phyloP scores from a whole-genome alignment of 371 early-diverging fungal species.

The Apophysomyces sp. region DNA sequence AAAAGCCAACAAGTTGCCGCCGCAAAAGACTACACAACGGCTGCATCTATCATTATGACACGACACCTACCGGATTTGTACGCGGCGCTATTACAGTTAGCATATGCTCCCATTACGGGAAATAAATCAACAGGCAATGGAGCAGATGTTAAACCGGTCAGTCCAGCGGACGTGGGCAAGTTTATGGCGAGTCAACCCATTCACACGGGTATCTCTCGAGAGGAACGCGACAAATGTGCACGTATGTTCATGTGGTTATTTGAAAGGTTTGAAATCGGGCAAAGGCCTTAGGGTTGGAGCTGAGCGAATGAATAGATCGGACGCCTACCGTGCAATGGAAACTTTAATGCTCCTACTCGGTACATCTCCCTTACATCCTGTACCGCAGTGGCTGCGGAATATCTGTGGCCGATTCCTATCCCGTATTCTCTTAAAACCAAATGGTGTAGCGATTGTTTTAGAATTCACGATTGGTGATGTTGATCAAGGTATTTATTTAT shows the following conservation, averaged over 20 bases:
- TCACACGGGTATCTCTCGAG: conserved; percentile 15
- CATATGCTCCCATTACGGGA: conserved; percentile 60
- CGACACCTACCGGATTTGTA: conserved; percentile 66
- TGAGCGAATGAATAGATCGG: conserved; percentile 28
- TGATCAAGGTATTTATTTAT: conserved; percentile 28
- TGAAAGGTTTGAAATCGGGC: conserved; percentile 18
- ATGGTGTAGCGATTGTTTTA: conserved; percentile 62
- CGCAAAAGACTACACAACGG: conserved; percentile 51
- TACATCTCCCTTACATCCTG: conserved; percentile 53
- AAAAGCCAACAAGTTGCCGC: conserved; percentile 18
- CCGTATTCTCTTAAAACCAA: conserved; percentile 58
- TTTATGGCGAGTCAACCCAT: neutral
- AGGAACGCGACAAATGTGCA: conserved; percentile 49
- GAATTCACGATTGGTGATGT: conserved; percentile 63
- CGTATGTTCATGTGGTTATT: conserved; percentile 48
- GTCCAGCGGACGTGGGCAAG: conserved; percentile 3
- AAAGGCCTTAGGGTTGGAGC: neutral
- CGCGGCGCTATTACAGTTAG: conserved; percentile 65
- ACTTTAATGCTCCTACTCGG: conserved; percentile 61
- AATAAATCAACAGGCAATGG: neutral
- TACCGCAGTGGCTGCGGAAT: conserved; percentile 61
- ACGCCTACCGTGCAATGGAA: conserved; percentile 59
- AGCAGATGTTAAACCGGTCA: conserved; percentile 14
- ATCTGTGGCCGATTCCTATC: conserved; percentile 68
- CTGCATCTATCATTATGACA: conserved; percentile 53